Conservation (phyloP, 768 basidiomycete genomes). For the Kwoniella sp. region DNA sequence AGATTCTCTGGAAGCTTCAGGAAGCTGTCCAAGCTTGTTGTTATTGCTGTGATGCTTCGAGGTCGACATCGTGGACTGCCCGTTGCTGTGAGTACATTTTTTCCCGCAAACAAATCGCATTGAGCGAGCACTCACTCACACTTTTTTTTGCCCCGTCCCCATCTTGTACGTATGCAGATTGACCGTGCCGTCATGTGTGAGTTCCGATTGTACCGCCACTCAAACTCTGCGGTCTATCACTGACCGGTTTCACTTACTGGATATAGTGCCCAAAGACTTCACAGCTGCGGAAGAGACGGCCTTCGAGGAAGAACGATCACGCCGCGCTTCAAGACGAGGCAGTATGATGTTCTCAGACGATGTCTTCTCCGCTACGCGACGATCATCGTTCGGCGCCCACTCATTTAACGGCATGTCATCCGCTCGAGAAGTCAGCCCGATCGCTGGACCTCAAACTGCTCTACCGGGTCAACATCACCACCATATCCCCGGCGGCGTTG, state of each 20-base stretch:
- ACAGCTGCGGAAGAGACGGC: constrained; percentile 51
- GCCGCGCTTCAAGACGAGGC: constrained; percentile 37
- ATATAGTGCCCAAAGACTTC: constrained; percentile 51
- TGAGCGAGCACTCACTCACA: too few species aligned
- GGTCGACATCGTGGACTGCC: constrained; percentile 77
- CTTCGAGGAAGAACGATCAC: constrained; percentile 50
- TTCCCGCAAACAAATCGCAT: too few species aligned
- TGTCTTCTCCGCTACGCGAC: constrained; percentile 12
- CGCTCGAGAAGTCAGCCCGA: constrained; percentile 10
- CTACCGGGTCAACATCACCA: constrained; percentile 16
- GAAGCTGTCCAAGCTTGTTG: constrained; percentile 80
- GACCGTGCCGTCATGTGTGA: constrained; percentile 55
- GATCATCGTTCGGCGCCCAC: constrained; percentile 13
- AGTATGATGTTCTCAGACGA: constrained; percentile 26
- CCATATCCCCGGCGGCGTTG: constrained; percentile 8
- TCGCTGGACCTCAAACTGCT: constrained; percentile 13
- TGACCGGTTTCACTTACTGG: not conserved
- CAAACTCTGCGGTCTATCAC: not conserved
- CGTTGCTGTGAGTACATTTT: constrained; percentile 40
- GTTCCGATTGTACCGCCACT: constrained; percentile 4
- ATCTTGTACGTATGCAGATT: constrained; percentile 32
- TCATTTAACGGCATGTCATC: constrained; percentile 4
- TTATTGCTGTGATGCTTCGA: constrained; percentile 88
- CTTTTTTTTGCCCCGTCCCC: too few species aligned
- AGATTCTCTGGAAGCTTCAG: constrained; percentile 79